Percentiles rank a stretch among this genome's conserved stretches.
Evolutionary conservation across 2,329 filamentous ascomycete species (phyloP).

Genomic region (Stachybotrys chlorohalonatus): DNA sequence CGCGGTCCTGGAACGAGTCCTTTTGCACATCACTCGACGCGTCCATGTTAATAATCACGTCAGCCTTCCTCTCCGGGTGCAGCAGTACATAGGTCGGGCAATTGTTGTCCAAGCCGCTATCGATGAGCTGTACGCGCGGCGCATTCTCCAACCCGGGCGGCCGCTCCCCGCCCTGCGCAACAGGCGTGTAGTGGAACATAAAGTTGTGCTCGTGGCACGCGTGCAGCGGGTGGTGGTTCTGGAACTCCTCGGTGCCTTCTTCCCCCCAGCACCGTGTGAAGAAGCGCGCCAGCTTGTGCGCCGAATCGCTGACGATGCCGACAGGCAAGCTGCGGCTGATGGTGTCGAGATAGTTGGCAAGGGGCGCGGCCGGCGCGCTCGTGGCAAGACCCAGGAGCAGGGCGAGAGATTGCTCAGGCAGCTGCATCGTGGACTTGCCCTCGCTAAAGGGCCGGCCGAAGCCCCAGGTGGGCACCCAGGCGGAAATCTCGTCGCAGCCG

Average conservation of each 20-base stretch:
- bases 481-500: conserved; percentile 4
- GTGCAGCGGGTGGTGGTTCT: conserved; percentile 4
- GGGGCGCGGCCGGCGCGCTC: conserved; percentile 4
- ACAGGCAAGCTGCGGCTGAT: conserved; percentile 2
- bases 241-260: conserved; percentile 4
- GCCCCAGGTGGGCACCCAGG: conserved; percentile 6
- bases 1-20: conserved; percentile 3
- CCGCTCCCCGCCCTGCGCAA: neutral
- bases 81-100: conserved; percentile 4
- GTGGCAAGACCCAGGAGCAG: conserved; percentile 4
- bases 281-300: neutral
- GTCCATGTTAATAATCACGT: conserved; percentile 6
- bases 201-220: conserved; percentile 5
- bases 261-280: conserved; percentile 4
- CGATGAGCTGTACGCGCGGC: conserved; percentile 2
- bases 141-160: conserved; percentile 4
- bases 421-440: conserved; percentile 3
- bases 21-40: conserved; percentile 5
- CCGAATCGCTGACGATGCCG: neutral
- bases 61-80: conserved; percentile 1
- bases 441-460: conserved; percentile 4
- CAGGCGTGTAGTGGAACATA: conserved; percentile 1
- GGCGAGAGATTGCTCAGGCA: conserved; percentile 4
- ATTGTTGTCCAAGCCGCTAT: conserved; percentile 6
- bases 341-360: conserved; percentile 3